phyloP scores from a whole-genome alignment of 768 basidiomycete genomes.

The Phallus indusiatus region DNA sequence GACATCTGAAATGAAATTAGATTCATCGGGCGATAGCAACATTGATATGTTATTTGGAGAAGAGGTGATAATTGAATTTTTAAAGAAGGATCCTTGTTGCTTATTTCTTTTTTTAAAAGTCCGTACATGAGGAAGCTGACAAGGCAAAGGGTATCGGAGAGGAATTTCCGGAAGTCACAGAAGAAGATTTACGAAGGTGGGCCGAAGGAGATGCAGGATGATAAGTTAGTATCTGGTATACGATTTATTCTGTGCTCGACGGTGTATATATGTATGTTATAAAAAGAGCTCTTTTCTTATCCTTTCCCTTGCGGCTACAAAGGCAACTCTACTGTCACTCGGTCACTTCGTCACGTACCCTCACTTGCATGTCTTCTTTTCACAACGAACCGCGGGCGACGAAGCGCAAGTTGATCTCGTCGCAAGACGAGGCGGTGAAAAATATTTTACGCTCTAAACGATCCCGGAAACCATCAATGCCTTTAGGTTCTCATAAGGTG shows the following conservation, averaged over 20 bases:
- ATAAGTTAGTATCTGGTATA: not conserved
- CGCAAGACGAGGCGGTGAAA: constrained; percentile 1
- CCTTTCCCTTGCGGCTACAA: not conserved
- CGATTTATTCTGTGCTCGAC: too few relatives aligned
- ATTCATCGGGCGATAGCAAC: not conserved
- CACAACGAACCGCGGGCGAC: not conserved
- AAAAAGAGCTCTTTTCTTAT: not conserved
- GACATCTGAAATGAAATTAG: not conserved
- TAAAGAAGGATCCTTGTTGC: not conserved
- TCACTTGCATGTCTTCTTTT: not conserved
- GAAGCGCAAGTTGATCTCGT: constrained; percentile 1
- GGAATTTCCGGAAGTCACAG: constrained; percentile 15
- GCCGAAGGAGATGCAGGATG: constrained; percentile 32
- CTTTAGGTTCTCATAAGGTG: not conserved
- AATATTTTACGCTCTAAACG: not conserved
- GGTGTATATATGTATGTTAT: not conserved
- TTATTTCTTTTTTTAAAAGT: not conserved
- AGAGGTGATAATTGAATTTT: not conserved
- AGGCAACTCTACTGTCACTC: not conserved
- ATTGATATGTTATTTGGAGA: constrained; percentile 1
- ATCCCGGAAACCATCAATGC: not conserved
- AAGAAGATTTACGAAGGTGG: constrained; percentile 45
- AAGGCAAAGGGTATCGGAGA: constrained; percentile 12
- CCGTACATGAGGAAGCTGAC: not conserved
- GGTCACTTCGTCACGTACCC: not conserved